Percentiles rank a stretch among this genome's conserved stretches.
Conservation (phyloP, 352 stramenopile species). For the Globisporangium middletonii region DNA sequence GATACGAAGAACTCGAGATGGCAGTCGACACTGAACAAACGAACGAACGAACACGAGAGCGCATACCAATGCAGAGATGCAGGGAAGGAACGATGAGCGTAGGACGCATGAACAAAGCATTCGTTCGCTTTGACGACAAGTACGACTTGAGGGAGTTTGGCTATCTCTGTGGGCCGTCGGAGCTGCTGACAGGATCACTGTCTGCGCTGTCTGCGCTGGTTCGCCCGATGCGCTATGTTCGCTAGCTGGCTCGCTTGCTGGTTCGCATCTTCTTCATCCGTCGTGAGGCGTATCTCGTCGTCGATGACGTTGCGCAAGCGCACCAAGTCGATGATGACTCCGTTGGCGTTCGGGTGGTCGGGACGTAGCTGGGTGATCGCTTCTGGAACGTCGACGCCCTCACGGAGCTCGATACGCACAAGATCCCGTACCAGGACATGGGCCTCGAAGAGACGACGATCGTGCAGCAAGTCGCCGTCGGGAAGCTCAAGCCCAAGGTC, state of each 20-base stretch:
- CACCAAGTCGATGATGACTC: no score
- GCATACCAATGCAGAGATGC: no score
- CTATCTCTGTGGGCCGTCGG: not conserved
- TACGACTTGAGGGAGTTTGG: not conserved
- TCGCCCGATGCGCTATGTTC: not conserved
- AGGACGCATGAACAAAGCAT: no score
- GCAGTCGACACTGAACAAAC: no score
- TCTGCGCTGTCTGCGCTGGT: not conserved
- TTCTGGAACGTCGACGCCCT: constrained; percentile 10
- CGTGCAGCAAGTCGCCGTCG: constrained; percentile 71
- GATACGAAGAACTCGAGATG: no score
- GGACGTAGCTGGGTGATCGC: no score
- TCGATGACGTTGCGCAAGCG: not conserved
- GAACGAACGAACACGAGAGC: no score
- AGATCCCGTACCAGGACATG: constrained; percentile 65
- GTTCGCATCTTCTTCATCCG: not conserved
- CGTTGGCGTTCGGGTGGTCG: no score
- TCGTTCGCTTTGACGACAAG: no score
- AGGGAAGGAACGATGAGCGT: not conserved
- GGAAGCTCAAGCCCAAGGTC: constrained; percentile 71
- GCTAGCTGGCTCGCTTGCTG: not conserved
- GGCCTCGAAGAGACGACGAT: constrained; percentile 75
- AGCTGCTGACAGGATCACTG: not conserved
- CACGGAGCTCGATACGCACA: constrained; percentile 63
- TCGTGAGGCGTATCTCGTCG: not conserved